Percentiles rank a stretch among this genome's conserved stretches.
Evolutionary conservation across 2,329 filamentous ascomycete species (phyloP).

Genomic region (Rhynchosporium agropyri): DNA sequence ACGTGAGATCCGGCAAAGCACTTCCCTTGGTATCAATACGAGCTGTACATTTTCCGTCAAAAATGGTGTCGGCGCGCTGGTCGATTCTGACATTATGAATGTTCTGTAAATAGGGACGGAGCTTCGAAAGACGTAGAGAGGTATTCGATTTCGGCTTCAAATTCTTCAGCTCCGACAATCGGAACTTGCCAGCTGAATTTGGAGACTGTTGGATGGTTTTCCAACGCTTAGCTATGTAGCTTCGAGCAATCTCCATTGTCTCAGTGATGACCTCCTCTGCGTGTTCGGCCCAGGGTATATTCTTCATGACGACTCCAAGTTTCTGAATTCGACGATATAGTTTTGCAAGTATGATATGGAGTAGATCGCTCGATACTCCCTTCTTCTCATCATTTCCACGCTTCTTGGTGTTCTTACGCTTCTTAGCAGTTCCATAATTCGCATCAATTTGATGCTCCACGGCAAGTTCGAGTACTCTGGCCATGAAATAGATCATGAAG

Average conservation of each 20-base stretch:
- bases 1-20: conserved; percentile 15
- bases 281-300: conserved; percentile 19
- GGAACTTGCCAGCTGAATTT: conserved; percentile 70
- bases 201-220: conserved; percentile 51
- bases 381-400: conserved; percentile 37
- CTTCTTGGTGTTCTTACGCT: conserved; percentile 33
- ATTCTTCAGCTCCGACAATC: conserved; percentile 22
- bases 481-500: conserved; percentile 53
- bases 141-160: conserved; percentile 20
- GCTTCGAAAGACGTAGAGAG: conserved; percentile 20
- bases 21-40: conserved; percentile 18
- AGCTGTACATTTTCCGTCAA: conserved; percentile 12
- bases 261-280: conserved; percentile 17
- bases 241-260: conserved; percentile 28
- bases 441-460: conserved; percentile 2
- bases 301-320: conserved; percentile 35
- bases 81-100: conserved; percentile 12
- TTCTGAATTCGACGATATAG: conserved; percentile 49
- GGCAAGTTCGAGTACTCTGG: conserved; percentile 42
- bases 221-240: conserved; percentile 33
- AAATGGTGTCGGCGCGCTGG: conserved; percentile 8
- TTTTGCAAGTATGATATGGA: conserved; percentile 50
- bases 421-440: too few relatives aligned
- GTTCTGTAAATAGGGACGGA: conserved; percentile 17
- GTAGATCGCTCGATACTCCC: conserved; percentile 36